A percentile compares a stretch with the other conserved stretches of the same genome.
phyloP scores from a whole-genome alignment of 2,329 filamentous ascomycete species.

The Diaporthe sp. region DNA sequence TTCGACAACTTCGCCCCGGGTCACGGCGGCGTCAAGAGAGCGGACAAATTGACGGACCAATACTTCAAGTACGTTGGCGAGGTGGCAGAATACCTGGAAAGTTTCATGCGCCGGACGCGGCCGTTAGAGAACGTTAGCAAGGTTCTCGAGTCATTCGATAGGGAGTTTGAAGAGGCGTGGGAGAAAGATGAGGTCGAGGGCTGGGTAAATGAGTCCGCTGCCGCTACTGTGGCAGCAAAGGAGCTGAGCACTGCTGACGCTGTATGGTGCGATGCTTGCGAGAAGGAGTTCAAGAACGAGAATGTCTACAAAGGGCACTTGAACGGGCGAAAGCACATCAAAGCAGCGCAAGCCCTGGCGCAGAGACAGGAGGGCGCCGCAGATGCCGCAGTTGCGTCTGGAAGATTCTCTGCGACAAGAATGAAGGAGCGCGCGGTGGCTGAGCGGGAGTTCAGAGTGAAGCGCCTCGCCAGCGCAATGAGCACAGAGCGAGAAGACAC shows the following conservation, averaged over 20 bases:
- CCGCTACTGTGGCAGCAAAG: conserved; percentile 52
- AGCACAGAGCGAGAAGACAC: conserved; percentile 91
- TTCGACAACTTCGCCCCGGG: conserved; percentile 90
- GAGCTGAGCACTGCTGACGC: conserved; percentile 68
- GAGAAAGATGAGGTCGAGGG: conserved; percentile 82
- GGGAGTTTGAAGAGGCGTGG: conserved; percentile 89
- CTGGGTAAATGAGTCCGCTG: conserved; percentile 75
- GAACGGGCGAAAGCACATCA: conserved; percentile 92
- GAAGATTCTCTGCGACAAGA: conserved; percentile 43
- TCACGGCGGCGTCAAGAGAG: conserved; percentile 79
- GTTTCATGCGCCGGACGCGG: conserved; percentile 86
- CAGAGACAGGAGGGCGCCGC: conserved; percentile 58
- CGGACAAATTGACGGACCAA: conserved; percentile 90
- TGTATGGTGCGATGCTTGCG: conserved; percentile 91
- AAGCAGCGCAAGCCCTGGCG: conserved; percentile 78
- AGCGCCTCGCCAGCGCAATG: conserved; percentile 85
- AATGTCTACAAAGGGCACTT: conserved; percentile 95
- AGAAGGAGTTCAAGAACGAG: conserved; percentile 95
- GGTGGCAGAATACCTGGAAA: conserved; percentile 86
- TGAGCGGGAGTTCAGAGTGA: conserved; percentile 87
- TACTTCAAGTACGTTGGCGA: conserved; percentile 92
- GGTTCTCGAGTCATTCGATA: conserved; percentile 81
- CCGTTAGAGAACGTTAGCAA: conserved; percentile 90
- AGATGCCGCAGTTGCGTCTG: conserved; percentile 44
- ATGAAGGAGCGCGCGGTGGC: conserved; percentile 90